Base-by-base conservation (phyloP, 2,329 filamentous ascomycete genomes). In the Lithohypha guttulata region DNA sequence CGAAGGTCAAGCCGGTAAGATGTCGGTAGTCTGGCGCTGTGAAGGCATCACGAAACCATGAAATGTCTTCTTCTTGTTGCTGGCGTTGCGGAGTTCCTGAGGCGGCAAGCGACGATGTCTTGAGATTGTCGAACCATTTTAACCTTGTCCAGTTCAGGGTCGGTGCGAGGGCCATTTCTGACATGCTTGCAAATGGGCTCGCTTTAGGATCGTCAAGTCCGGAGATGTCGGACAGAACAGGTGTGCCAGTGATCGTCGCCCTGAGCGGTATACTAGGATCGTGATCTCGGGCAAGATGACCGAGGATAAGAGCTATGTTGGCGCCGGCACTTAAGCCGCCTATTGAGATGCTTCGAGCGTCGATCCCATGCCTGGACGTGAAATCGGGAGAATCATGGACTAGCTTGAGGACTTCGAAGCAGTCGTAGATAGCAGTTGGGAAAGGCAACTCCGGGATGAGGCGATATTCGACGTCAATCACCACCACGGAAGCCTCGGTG, bases 381-480 rank as follows among this genome's bases (percentile, higher is more conserved):
- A 59, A 49, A 8, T 50, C 40, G 42, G 60, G 53, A 11, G 6
- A 10, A 3, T 9, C 6, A 26, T 25, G n/a, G 20, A 66, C 53
- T 48, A 65, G 60, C 41, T 61, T 53, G 22, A 71, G 48, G 2
- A 62, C 64, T 5, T 61, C 62, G 51, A 65, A 71, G 34, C 62
- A 63, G 53, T 73, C 70, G n/a, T 65, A 60, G 13, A 67, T 59
- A 20, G 57, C 59, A 10, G 61, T 60, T n/a, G 70, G 70, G 42
- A 68, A 71, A 4, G 63, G 54, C 44, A 62, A 51, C 50, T 72
- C 68, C 6, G 70, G 70, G 0, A 69, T 64, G 1, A 71, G 60
- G 3, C 69, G 62, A 48, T 73, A 74, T n/a, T 53, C 67, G 8
- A 72, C 63, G 46, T 70, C 65, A 39, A 74, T 58, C 19, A 72